These are phyloP conservation scores for Biancaea sappan DNA, from an alignment of 306 rosid genomes.

Conservation along the genomic window DNA sequence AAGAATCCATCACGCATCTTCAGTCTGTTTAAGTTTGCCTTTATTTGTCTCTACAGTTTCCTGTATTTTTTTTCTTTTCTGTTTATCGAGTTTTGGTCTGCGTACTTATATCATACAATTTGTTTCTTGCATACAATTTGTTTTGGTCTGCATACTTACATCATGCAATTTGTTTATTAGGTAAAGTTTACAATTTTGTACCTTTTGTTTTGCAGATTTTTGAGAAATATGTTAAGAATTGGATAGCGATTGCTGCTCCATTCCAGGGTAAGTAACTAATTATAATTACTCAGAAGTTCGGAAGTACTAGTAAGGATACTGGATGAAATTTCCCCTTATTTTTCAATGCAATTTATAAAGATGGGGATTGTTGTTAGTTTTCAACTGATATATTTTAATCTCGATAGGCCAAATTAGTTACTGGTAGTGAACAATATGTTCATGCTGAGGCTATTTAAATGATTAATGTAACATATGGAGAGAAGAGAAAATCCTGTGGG, in stretches of 20 bases:
- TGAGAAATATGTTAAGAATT: constrained; percentile 95
- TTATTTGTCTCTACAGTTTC: constrained; percentile 12
- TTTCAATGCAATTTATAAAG: constrained; percentile 23
- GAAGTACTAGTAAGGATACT: constrained; percentile 26
- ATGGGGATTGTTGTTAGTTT: constrained; percentile 12
- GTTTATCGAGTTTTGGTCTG: constrained; percentile 22
- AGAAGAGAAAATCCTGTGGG: too few relatives aligned
- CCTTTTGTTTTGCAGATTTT: constrained; percentile 65
- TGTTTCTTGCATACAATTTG: constrained; percentile 5
- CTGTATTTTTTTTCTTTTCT: constrained; percentile 4
- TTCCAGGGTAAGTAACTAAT: constrained; percentile 74
- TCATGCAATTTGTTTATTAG: constrained; percentile 10
- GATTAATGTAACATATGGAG: background rate
- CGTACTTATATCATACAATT: constrained; percentile 5
- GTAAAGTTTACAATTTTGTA: constrained; percentile 17
- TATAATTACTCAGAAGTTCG: constrained; percentile 6
- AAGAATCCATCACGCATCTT: constrained; percentile 29
- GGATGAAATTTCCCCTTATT: constrained; percentile 16
- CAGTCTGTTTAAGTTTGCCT: constrained; percentile 29
- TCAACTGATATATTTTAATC: background rate
- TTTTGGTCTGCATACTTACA: constrained; percentile 11
- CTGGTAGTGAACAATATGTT: background rate
- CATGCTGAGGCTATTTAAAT: background rate
- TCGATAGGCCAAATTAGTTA: constrained; percentile 8
- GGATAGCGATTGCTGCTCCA: constrained; percentile 95